phyloP scores from a whole-genome alignment of 148 eudicot genomes.

The Heliosperma pusillum region DNA sequence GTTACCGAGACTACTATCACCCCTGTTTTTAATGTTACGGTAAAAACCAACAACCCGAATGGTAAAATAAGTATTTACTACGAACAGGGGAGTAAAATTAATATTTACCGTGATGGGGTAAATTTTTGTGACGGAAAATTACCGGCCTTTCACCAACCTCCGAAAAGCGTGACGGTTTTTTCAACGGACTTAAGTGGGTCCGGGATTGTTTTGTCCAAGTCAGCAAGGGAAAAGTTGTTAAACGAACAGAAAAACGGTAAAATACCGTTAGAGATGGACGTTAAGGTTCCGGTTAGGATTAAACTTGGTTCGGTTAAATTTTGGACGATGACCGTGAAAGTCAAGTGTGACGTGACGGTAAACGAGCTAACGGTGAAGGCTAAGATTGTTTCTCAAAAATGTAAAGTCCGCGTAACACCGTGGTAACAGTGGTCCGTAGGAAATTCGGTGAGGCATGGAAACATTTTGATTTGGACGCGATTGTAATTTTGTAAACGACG shows the following conservation, averaged over 20 bases:
- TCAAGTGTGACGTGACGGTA: slow-evolving; percentile 50
- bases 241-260: slow-evolving; percentile 28
- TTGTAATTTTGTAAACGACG: background rate
- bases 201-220: slow-evolving; percentile 36
- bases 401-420: slow-evolving; percentile 43
- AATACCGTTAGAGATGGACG: slow-evolving; percentile 47
- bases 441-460: background rate
- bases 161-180: slow-evolving; percentile 47
- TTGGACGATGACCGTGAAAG: slow-evolving; percentile 57
- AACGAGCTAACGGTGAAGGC: slow-evolving; percentile 42
- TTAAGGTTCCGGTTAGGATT: slow-evolving; percentile 57
- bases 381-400: slow-evolving; percentile 48
- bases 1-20: slow-evolving; percentile 26
- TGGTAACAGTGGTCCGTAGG: slow-evolving; percentile 40
- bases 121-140: slow-evolving; percentile 44
- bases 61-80: slow-evolving; percentile 63
- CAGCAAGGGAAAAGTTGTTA: slow-evolving; percentile 31
- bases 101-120: slow-evolving; percentile 39
- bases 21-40: slow-evolving; percentile 59
- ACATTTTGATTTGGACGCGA: background rate
- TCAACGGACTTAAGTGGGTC: slow-evolving; percentile 46
- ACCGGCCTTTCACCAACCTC: slow-evolving; percentile 65
- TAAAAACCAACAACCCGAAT: slow-evolving; percentile 53
- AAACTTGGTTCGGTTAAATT: slow-evolving; percentile 62
- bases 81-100: slow-evolving; percentile 39